Evolutionary conservation across 148 eudicot genomes (phyloP), one percentile per base, ranked within the genome.

Genomic region (Drosera capensis): DNA sequence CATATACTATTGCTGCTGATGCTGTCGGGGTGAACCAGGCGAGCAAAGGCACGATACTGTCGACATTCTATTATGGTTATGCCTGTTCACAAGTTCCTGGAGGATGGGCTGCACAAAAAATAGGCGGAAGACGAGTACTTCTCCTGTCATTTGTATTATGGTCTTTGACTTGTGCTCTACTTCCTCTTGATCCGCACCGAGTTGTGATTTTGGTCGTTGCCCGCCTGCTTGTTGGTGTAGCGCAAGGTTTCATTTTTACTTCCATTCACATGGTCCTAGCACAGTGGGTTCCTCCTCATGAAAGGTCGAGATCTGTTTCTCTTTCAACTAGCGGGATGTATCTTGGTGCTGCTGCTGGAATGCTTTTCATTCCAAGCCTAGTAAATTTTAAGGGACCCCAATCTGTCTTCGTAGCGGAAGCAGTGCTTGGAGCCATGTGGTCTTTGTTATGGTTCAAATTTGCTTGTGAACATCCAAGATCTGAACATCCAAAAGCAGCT

Each of bases 51-150:
- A 70, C 68, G 13, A 82, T 87, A 55, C 88, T 87, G 43, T 87
- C 96, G 1, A 74, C 94, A 25, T 87, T 87, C 57, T 87, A 82
- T 43, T 87, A 79, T 58, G 96, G 96, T 3, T 87, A 87, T 43
- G 94, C 94, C 8, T 79, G 79, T 58, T 87, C 96, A 18, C 96
- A 87, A 51, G 79, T 87, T 21, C 94, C 96, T 6, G 96, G 94
- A 56, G 96, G 94, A 29, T 87, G 94, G 96, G 79, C 88, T 45
- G 96, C 96, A 48, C 96, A 87, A 62, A 82, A 72, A 62, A 74
- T 87, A 11, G 96, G 96, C 1, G 96, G 96, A 49, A 69, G 94
- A 60, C 88, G 96, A 3, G 82, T 86, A 23, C 88, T 87, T 25
- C 88, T 87, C 19, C 68, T 87, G 29, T 87, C 96, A 12, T 87